Base-by-base conservation (phyloP, 2,329 filamentous ascomycete genomes). In the Dactylellina sp. region DNA sequence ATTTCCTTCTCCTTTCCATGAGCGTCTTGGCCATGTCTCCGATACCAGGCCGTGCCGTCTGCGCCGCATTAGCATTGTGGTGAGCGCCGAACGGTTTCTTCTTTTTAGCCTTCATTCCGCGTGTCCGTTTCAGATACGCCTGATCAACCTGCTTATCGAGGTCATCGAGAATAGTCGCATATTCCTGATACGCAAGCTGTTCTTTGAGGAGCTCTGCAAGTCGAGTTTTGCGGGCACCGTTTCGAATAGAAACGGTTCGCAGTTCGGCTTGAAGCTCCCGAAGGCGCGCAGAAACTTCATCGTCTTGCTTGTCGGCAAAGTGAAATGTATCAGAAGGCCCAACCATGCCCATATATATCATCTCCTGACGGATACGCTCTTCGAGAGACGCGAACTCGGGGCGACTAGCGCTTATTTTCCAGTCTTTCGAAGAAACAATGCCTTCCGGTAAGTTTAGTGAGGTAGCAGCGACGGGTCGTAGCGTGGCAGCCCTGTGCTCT, bases 171-270 rank as follows among this genome's bases (percentile, higher is more conserved):
- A 99, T 99, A 64, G 93, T 97, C 81, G 90, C 91, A 83, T 97
- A 99, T 81, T 99, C 95, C 80, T 99, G 95, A 82, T 95, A 89
- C 0, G 95, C 95, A 88, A 99, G 94, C 76, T 92, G 89, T 80
- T 97, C 93, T 78, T 93, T 91, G 6, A 95, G 92, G 25, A 97
- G 86, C 39, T 97, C 93, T 0, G 92, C 88, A 9, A 99, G 85
- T 1, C 93, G 88, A 5, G 92, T 86, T 82, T 98, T 98, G 75
- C 93, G 90, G 3, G 94, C 92, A 40, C 93, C 94, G 80, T 99
- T 99, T 81, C 91, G 84, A 64, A 96, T 88, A 80, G 91, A 91
- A 80, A 95, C 90, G 71, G 93, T 89, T 77, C 92, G 90, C 1
- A 99, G 86, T 57, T 92, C 89, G 59, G 87, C 85, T 80, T 99